A percentile compares a stretch with the other conserved stretches of the same genome.
Evolutionary conservation across 1,284 basidiomycete species (phyloP).

Genomic region (Heterobasidion annosum): DNA sequence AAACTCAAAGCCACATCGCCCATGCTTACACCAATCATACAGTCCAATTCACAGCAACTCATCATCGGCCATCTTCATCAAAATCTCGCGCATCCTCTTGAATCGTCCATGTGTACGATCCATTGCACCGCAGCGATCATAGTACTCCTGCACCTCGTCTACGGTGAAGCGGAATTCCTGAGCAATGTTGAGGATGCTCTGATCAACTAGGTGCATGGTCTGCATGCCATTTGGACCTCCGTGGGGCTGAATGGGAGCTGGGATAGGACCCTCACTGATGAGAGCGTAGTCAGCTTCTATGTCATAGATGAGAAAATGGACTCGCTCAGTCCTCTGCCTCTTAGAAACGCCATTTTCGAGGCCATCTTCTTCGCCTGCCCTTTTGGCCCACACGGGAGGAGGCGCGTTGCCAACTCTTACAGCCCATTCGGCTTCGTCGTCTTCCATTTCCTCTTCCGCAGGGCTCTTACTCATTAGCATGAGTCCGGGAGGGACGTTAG

Average conservation of each 20-base stretch:
- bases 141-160: conserved; percentile 67
- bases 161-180: conserved; percentile 55
- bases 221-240: background rate
- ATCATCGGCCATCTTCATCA: conserved; percentile 28
- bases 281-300: too few relatives aligned
- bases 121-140: conserved; percentile 62
- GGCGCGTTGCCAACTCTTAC: conserved; percentile 52
- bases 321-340: conserved; percentile 22
- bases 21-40: background rate
- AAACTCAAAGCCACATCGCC: too few relatives aligned
- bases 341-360: conserved; percentile 13
- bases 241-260: background rate
- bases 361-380: conserved; percentile 31
- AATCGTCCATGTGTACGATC: conserved; percentile 52
- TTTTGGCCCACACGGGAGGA: conserved; percentile 61
- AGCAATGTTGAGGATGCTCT: conserved; percentile 53
- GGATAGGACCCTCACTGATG: background rate
- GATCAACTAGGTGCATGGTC: conserved; percentile 51
- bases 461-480: conserved; percentile 18
- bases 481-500: conserved; percentile 3
- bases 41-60: conserved; percentile 2
- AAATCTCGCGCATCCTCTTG: conserved; percentile 50
- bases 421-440: conserved; percentile 53
- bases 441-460: conserved; percentile 37
- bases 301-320: background rate